Evolutionary conservation across 306 rosid species (phyloP).

Genomic region (Gillenia trifoliata): DNA sequence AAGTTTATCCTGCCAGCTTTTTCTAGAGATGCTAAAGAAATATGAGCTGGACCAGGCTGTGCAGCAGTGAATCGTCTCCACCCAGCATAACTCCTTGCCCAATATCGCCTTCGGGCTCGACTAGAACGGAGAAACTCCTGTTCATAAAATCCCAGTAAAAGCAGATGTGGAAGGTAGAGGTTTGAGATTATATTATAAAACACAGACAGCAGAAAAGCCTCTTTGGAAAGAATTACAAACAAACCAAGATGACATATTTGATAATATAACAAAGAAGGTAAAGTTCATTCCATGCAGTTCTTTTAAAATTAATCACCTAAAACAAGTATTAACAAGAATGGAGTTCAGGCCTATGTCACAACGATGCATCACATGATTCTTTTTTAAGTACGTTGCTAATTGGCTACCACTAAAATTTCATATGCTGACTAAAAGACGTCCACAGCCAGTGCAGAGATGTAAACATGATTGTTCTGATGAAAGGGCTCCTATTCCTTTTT

Average conservation of each 20-base stretch:
- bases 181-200: constrained; percentile 4
- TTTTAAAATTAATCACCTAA: not conserved
- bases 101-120: constrained; percentile 73
- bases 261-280: not conserved
- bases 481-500: not conserved
- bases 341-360: not conserved
- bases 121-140: constrained; percentile 74
- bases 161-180: constrained; percentile 15
- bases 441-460: not conserved
- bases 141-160: constrained; percentile 26
- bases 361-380: not conserved
- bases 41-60: constrained; percentile 72
- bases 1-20: constrained; percentile 62
- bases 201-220: not conserved
- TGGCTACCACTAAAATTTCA: not conserved
- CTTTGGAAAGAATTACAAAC: too few species aligned
- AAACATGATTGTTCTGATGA: not conserved
- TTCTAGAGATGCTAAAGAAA: constrained; percentile 67
- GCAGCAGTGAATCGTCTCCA: constrained; percentile 79
- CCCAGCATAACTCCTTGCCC: constrained; percentile 98
- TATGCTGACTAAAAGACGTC: not conserved
- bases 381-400: not conserved
- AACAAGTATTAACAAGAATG: not conserved
- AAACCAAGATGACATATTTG: not conserved
- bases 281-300: not conserved